Base-by-base conservation (phyloP, 306 rosid species). In the Begonia fuchsioides region DNA sequence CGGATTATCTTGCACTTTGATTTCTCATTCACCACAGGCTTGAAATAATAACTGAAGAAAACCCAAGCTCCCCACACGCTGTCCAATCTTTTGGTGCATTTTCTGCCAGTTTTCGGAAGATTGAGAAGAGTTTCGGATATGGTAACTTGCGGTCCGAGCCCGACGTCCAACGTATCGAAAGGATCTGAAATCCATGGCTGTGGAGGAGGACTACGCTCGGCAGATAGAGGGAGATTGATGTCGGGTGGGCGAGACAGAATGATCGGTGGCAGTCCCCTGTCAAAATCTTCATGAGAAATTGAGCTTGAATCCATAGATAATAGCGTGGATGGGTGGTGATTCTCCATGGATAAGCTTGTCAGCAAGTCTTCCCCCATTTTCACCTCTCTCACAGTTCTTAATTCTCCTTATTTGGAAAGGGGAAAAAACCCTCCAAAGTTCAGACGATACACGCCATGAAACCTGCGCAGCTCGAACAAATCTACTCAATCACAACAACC, bases 11-110 rank as follows among this genome's bases (percentile, higher is more conserved):
- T 58, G 50, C 55, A 32, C 40, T 68, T 68, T 0, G 61, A 68
- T 13, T 68, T 68, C 57, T 62, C 74, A 12, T 68, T 62, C 59
- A 68, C 15, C 13, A 57, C 74, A 1, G 69, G 65, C 58, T 68
- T 68, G 15, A 68, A 68, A 19, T 68, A 58, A 44, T 57, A 63
- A 57, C 53, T 53, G 32, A 68, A 68, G 69, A 68, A 68, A 39
- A 68, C 43, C 65, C 65, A 68, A 47, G 65, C 69, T 62, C 69
- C 74, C 74, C 69, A 68, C 1, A 68, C 54, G 44, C 69, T 63
- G 35, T 68, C 74, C 39, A 68, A 47, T 32, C 69, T 62, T 51
- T 68, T 68, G 13, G 51, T 26, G 5, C 63, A 53, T 56, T 62
- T 68, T 3, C 74, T 13, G 10, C 69, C 69, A 8, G 14, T 2